Conservation (phyloP, 805 yeast genomes). For the Groenewaldozyma tartarivorans region DNA sequence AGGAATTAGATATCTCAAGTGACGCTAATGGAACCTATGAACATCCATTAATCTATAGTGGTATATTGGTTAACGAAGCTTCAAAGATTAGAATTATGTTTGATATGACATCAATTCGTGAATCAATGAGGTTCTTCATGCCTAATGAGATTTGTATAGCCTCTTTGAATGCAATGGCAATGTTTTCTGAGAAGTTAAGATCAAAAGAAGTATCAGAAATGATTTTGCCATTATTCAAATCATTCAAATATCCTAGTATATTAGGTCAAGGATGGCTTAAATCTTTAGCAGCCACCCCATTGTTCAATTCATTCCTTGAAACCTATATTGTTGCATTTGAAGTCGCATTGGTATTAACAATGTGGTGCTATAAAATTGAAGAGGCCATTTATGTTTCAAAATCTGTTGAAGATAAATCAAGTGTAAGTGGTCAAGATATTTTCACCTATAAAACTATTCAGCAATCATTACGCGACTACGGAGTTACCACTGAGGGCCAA, state of each 20-base stretch:
- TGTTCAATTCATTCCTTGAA: slow-evolving; percentile 14
- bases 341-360: slow-evolving; percentile 18
- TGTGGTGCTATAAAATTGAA: slow-evolving; percentile 24
- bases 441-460: slow-evolving; percentile 17
- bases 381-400: slow-evolving; percentile 12
- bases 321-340: slow-evolving; percentile 19
- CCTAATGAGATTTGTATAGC: slow-evolving; percentile 18
- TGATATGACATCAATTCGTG: slow-evolving; percentile 13
- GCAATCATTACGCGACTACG: background rate
- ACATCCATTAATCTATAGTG: slow-evolving; percentile 17
- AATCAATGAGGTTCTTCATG: slow-evolving; percentile 15
- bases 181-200: slow-evolving; percentile 12
- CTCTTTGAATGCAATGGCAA: slow-evolving; percentile 9
- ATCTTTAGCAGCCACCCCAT: slow-evolving; percentile 17
- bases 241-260: slow-evolving; percentile 18
- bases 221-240: slow-evolving; percentile 19
- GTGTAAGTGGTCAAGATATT: slow-evolving; percentile 5
- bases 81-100: slow-evolving; percentile 12
- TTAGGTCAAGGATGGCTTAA: slow-evolving; percentile 19
- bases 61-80: slow-evolving; percentile 12
- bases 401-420: background rate
- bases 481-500: background rate
- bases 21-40: slow-evolving; percentile 4
- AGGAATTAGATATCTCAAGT: background rate
- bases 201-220: slow-evolving; percentile 12